Conservation (phyloP, 225 moss, liverwort and hornwort species). For the Bryum argenteum region DNA sequence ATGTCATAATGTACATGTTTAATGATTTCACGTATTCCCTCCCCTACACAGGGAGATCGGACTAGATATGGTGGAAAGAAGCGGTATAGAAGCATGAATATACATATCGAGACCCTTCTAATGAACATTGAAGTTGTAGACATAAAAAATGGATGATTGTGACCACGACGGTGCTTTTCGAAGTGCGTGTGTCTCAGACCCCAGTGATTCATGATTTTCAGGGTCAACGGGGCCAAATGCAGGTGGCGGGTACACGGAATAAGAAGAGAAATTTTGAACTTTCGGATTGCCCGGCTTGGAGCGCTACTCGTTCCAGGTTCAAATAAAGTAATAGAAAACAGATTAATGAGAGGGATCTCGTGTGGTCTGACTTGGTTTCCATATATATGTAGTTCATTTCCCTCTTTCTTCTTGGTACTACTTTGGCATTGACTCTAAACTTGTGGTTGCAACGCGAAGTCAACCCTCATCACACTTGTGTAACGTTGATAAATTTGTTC, state of each 20-base stretch:
- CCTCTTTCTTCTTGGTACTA: background rate
- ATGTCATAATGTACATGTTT: too few species aligned
- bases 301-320: conserved; percentile 22
- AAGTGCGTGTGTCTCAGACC: background rate
- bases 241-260: background rate
- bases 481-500: too few species aligned
- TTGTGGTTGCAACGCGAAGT: background rate
- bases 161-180: background rate
- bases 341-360: background rate
- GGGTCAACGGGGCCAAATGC: conserved; percentile 15
- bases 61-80: too few species aligned
- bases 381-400: background rate
- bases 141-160: background rate
- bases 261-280: background rate
- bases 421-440: background rate
- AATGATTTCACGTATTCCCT: too few species aligned
- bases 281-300: conserved; percentile 21
- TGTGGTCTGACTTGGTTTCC: background rate
- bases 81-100: too few species aligned
- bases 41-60: too few species aligned
- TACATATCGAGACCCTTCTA: too few species aligned
- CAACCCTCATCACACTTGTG: background rate
- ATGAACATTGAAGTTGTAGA: too few species aligned
- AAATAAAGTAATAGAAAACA: conserved; percentile 15
- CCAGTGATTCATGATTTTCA: conserved; percentile 12